Evolutionary conservation across 805 yeast genomes (phyloP).

Genomic region (Peterozyma xylosa): DNA sequence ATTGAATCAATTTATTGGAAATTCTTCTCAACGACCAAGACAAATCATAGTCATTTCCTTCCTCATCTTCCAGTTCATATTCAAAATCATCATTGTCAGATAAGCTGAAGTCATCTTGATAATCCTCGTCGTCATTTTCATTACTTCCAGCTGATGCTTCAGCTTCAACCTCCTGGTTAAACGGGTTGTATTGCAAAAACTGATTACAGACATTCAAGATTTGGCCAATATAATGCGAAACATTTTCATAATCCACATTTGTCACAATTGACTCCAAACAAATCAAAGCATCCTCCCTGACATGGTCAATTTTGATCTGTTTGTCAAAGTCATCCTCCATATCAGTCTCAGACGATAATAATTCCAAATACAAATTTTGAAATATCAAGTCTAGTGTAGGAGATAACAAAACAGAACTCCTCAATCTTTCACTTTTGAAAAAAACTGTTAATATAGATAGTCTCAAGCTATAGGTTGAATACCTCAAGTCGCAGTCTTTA

Average conservation of each 20-base stretch:
- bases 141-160: slow-evolving; percentile 26
- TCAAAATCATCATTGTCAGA: slow-evolving; percentile 24
- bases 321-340: slow-evolving; percentile 32
- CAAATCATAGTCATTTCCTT: slow-evolving; percentile 31
- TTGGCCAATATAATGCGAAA: slow-evolving; percentile 19
- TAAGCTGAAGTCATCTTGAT: slow-evolving; percentile 26
- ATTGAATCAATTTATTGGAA: slow-evolving; percentile 34
- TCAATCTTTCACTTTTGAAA: slow-evolving; percentile 7
- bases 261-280: slow-evolving; percentile 32
- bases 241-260: slow-evolving; percentile 24
- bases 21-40: slow-evolving; percentile 60
- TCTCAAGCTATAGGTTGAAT: slow-evolving; percentile 1
- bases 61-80: slow-evolving; percentile 32
- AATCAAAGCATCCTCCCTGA: slow-evolving; percentile 41
- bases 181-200: slow-evolving; percentile 40
- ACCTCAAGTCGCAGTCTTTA: not conserved
- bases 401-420: not conserved
- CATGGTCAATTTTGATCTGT: slow-evolving; percentile 32
- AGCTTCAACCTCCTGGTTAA: slow-evolving; percentile 23
- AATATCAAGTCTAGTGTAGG: slow-evolving; percentile 15
- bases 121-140: slow-evolving; percentile 37
- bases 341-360: slow-evolving; percentile 13
- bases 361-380: slow-evolving; percentile 17
- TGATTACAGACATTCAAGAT: slow-evolving; percentile 20
- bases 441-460: slow-evolving; percentile 7